Conservation (phyloP, 176 grass and related monocot species). For the Carex pumila region DNA sequence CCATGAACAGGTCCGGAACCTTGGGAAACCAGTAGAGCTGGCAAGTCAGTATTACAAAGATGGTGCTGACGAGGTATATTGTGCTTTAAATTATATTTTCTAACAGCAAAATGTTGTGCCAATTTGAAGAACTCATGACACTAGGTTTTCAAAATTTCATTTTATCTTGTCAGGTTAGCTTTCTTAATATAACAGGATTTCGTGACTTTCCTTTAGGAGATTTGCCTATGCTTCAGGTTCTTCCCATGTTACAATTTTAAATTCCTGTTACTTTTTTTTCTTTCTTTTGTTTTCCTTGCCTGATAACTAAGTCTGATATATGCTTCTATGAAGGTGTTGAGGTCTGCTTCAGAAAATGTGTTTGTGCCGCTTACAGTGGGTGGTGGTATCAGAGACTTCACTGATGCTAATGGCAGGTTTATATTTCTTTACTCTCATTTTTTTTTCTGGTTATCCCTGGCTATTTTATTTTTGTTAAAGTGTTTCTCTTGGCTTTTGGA, state of each 20-base stretch:
- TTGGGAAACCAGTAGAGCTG: slow-evolving; percentile 93
- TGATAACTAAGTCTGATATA: slow-evolving; percentile 18
- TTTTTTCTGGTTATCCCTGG: slow-evolving; percentile 18
- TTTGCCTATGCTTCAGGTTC: slow-evolving; percentile 98
- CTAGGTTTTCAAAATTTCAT: not conserved
- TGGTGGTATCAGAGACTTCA: slow-evolving; percentile 98
- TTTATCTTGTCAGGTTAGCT: slow-evolving; percentile 60
- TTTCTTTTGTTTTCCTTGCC: not conserved
- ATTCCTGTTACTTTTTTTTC: not conserved
- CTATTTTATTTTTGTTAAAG: slow-evolving; percentile 25
- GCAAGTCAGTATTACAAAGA: slow-evolving; percentile 96
- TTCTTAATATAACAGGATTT: slow-evolving; percentile 99
- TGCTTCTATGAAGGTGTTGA: slow-evolving; percentile 55
- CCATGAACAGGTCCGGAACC: slow-evolving; percentile 75
- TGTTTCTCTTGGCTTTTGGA: slow-evolving; percentile 9
- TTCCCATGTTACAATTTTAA: slow-evolving; percentile 12
- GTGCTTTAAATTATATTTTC: not conserved
- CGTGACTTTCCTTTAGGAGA: slow-evolving; percentile 95
- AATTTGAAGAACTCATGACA: not conserved
- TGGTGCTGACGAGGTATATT: slow-evolving; percentile 88
- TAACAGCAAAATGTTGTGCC: not conserved
- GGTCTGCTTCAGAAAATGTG: slow-evolving; percentile 80
- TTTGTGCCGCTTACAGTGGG: slow-evolving; percentile 99
- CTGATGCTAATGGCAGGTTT: slow-evolving; percentile 88
- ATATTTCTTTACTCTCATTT: slow-evolving; percentile 13